phyloP scores from a whole-genome alignment of 805 yeast species.

The Yamadazyma tumulicola region DNA sequence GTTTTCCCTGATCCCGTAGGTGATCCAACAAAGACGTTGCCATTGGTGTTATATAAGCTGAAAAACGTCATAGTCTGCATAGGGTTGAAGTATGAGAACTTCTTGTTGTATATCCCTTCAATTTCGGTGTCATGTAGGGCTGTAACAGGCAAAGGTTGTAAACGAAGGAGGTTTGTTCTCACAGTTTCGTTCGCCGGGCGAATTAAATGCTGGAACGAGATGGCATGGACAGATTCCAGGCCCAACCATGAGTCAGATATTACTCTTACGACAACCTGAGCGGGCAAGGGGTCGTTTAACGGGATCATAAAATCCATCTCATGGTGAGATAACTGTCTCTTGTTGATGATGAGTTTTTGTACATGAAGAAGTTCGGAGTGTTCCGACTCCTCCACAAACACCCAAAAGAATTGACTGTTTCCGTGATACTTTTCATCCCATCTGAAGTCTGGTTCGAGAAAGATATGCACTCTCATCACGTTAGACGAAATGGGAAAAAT shows the following conservation, averaged over 20 bases:
- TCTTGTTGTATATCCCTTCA: constrained; percentile 63
- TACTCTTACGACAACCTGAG: constrained; percentile 77
- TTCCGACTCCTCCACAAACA: constrained; percentile 84
- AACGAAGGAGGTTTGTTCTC: constrained; percentile 70
- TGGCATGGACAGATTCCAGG: constrained; percentile 66
- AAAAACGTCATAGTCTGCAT: constrained; percentile 98
- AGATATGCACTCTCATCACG: constrained; percentile 78
- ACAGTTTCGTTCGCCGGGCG: constrained; percentile 85
- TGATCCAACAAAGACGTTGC: constrained; percentile 88
- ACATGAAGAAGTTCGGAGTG: constrained; percentile 71
- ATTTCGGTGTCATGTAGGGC: constrained; percentile 70
- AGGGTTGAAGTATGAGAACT: constrained; percentile 88
- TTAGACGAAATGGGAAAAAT: constrained; percentile 84
- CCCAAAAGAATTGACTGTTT: constrained; percentile 83
- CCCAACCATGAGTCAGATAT: constrained; percentile 90
- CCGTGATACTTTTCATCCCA: constrained; percentile 89
- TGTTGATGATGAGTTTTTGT: constrained; percentile 71
- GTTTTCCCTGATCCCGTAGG: constrained; percentile 99
- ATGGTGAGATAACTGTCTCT: constrained; percentile 54
- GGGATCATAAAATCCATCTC: constrained; percentile 93
- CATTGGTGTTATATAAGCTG: constrained; percentile 72
- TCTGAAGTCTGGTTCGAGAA: constrained; percentile 68
- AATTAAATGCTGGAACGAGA: constrained; percentile 87
- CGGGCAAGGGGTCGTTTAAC: constrained; percentile 80
- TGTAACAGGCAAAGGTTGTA: constrained; percentile 82